Evolutionary conservation across 1,139 yeast species (phyloP).

Genomic region (Zygosaccharomyces pseudobailii): DNA sequence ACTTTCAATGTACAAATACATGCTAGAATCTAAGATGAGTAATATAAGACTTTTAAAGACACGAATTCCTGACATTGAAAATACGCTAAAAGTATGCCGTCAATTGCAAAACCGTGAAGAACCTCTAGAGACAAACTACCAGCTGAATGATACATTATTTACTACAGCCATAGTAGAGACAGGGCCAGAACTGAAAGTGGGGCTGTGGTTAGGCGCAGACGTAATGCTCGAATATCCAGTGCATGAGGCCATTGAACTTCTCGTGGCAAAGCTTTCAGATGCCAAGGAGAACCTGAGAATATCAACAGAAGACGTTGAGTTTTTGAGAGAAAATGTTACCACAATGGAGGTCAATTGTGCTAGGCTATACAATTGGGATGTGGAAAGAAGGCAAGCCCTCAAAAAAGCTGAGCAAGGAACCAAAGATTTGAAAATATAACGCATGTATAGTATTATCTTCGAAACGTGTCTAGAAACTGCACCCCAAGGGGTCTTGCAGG

Average conservation of each 20-base stretch:
- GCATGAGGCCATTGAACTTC: slow-evolving; percentile 74
- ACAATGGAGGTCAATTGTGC: slow-evolving; percentile 98
- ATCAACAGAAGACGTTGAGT: slow-evolving; percentile 83
- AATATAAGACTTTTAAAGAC: slow-evolving; percentile 61
- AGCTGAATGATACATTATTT: slow-evolving; percentile 85
- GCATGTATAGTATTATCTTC: slow-evolving; percentile 20
- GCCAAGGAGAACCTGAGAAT: slow-evolving; percentile 56
- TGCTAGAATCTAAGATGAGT: slow-evolving; percentile 76
- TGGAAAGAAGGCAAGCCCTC: slow-evolving; percentile 59
- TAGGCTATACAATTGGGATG: slow-evolving; percentile 93
- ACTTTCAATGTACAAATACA: slow-evolving; percentile 73
- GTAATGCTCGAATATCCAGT: slow-evolving; percentile 94
- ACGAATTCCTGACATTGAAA: slow-evolving; percentile 86
- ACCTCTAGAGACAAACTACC: slow-evolving; percentile 67
- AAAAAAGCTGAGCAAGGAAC: slow-evolving; percentile 41
- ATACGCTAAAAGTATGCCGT: slow-evolving; percentile 69
- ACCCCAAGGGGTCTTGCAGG: slow-evolving; percentile 32
- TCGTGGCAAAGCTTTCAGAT: slow-evolving; percentile 56
- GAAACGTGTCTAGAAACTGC: slow-evolving; percentile 32
- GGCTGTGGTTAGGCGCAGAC: slow-evolving; percentile 95
- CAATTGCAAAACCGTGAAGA: slow-evolving; percentile 46
- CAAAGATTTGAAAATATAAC: slow-evolving; percentile 36
- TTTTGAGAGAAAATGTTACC: slow-evolving; percentile 85
- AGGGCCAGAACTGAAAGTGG: slow-evolving; percentile 52
- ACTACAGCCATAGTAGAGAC: slow-evolving; percentile 70